Percentiles rank a stretch among this genome's conserved stretches.
Conservation (phyloP, 306 rosid species). For the Ceratonia siliqua region DNA sequence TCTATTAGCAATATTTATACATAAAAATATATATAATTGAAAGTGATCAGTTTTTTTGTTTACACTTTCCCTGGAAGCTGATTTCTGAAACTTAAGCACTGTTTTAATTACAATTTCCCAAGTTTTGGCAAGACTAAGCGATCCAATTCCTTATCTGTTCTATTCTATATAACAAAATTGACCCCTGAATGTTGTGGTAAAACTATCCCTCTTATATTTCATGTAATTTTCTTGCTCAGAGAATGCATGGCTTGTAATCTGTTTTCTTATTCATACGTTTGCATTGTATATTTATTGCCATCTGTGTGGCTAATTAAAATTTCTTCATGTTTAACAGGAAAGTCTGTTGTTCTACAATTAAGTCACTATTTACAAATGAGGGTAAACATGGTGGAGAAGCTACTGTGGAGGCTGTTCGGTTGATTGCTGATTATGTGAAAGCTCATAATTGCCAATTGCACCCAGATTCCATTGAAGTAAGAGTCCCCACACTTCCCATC, state of each 20-base stretch:
- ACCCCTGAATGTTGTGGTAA: not conserved
- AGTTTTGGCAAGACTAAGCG: not conserved
- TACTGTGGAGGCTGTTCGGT: conserved; percentile 84
- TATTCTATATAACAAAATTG: not conserved
- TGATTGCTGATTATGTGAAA: conserved; percentile 83
- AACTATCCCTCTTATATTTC: not conserved
- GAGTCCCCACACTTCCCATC: not conserved
- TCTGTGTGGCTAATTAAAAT: conserved; percentile 2
- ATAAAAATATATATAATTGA: not conserved
- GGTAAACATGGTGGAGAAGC: conserved; percentile 93
- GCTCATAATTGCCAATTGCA: conserved; percentile 78
- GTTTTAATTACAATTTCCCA: not conserved
- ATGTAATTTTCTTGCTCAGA: conserved; percentile 23
- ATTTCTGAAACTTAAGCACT: not conserved
- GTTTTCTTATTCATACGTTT: conserved; percentile 1
- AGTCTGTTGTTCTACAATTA: conserved; percentile 69
- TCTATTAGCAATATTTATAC: not conserved
- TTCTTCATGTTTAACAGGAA: conserved; percentile 61
- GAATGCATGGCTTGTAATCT: conserved; percentile 8
- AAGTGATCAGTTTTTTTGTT: no score
- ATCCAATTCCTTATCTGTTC: not conserved
- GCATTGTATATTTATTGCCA: not conserved
- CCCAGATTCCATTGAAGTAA: conserved; percentile 79
- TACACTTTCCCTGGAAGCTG: not conserved
- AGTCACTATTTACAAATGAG: conserved; percentile 76